Percentiles rank a stretch among this genome's conserved stretches.
phyloP scores from a whole-genome alignment of 192 early-diverging fungal species.

The Rhizoclosmatium globosum region DNA sequence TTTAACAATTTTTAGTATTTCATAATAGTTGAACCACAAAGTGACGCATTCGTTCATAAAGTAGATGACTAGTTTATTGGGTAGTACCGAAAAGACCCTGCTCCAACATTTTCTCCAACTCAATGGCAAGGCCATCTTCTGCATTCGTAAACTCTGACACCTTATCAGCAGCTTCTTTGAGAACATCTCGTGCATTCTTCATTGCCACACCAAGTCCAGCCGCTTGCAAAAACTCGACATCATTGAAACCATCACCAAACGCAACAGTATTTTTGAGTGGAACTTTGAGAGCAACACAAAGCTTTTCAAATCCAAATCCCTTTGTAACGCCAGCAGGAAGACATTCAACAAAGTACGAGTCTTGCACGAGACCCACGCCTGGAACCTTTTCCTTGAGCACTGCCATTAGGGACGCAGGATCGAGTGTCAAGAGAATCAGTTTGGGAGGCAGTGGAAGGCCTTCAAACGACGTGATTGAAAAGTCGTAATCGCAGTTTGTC shows the following conservation, averaged over 20 bases:
- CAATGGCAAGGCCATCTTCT: conserved; percentile 34
- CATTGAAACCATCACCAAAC: conserved; percentile 36
- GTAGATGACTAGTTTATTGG: neutral
- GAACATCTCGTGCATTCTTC: conserved; percentile 9
- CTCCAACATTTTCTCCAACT: conserved; percentile 20
- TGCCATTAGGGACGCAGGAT: neutral
- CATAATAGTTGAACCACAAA: too few relatives aligned
- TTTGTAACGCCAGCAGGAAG: conserved; percentile 19
- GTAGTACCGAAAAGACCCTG: conserved; percentile 11
- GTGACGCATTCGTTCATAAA: neutral
- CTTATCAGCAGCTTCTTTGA: neutral
- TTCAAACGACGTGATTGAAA: neutral
- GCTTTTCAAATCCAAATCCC: conserved; percentile 7
- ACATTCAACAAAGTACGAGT: conserved; percentile 31
- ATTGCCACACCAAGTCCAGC: conserved; percentile 34
- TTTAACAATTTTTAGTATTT: too few relatives aligned
- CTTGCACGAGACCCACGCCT: neutral
- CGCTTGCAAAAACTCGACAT: conserved; percentile 30
- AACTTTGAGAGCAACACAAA: conserved; percentile 3
- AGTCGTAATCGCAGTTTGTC: neutral
- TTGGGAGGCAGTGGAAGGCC: neutral
- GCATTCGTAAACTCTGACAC: conserved; percentile 31
- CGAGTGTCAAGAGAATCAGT: neutral
- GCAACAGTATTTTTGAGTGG: conserved; percentile 12
- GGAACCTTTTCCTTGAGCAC: neutral